A percentile compares a stretch with the other conserved stretches of the same genome.
Conservation (phyloP, 108 stramenopile genomes). For the Cyclotella choctawhatcheeana region DNA sequence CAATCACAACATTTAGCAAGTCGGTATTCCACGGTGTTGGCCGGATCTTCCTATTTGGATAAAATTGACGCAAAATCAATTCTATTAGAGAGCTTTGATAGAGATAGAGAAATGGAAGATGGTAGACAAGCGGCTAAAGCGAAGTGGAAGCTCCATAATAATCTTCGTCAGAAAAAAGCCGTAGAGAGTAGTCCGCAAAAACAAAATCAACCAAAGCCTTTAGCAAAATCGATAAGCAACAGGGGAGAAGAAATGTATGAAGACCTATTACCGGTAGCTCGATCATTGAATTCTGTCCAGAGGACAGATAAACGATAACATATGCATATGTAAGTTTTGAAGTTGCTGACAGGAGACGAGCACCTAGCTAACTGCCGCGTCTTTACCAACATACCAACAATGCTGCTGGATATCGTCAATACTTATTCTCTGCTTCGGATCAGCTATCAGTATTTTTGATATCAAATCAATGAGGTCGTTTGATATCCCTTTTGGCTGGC, state of each 20-base stretch:
- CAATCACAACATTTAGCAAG: slow-evolving; percentile 43
- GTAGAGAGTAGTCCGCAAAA: slow-evolving; percentile 15
- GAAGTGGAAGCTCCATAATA: slow-evolving; percentile 66
- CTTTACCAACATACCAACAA: slow-evolving; percentile 41
- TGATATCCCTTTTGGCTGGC: slow-evolving; percentile 60
- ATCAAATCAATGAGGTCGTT: slow-evolving; percentile 59
- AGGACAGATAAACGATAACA: not conserved
- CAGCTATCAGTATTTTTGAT: slow-evolving; percentile 73
- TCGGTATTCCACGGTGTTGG: slow-evolving; percentile 24
- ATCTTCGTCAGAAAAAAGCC: slow-evolving; percentile 66
- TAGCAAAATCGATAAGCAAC: not conserved
- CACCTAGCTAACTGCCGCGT: not conserved
- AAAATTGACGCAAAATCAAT: slow-evolving; percentile 54
- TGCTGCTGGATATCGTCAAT: slow-evolving; percentile 50
- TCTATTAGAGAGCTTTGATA: slow-evolving; percentile 45
- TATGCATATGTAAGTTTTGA: not conserved
- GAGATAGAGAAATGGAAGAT: slow-evolving; percentile 25
- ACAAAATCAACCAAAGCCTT: slow-evolving; percentile 6
- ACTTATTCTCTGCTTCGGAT: slow-evolving; percentile 55
- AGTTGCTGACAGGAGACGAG: too few species aligned
- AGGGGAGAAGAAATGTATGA: slow-evolving; percentile 77
- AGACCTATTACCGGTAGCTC: slow-evolving; percentile 75
- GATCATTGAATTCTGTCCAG: slow-evolving; percentile 69
- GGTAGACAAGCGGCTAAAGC: slow-evolving; percentile 31
- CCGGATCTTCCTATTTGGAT: slow-evolving; percentile 37